phyloP scores from a whole-genome alignment of 108 stramenopile genomes.

The Nitzschia palea region DNA sequence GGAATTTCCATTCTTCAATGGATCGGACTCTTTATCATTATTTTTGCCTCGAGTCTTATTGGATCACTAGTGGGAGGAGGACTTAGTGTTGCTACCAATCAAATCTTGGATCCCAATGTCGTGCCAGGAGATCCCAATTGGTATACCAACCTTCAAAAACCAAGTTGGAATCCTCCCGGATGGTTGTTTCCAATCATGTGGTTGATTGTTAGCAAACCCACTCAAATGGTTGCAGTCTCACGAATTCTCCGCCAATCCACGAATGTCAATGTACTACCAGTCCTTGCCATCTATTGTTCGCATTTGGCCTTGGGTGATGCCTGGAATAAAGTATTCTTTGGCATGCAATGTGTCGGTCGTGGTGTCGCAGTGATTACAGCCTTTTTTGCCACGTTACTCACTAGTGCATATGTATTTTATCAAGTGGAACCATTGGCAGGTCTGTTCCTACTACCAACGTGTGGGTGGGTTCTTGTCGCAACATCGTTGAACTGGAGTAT shows the following conservation, averaged over 20 bases:
- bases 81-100: constrained; percentile 49
- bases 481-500: constrained; percentile 64
- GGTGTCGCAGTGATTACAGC: constrained; percentile 55
- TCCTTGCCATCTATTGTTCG: constrained; percentile 44
- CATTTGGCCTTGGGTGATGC: constrained; percentile 67
- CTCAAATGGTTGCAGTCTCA: constrained; percentile 57
- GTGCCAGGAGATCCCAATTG: constrained; percentile 53
- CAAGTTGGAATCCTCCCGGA: constrained; percentile 70
- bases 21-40: constrained; percentile 21
- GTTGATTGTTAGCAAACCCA: constrained; percentile 71
- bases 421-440: constrained; percentile 51
- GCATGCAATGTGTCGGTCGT: constrained; percentile 49
- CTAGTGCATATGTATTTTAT: constrained; percentile 50
- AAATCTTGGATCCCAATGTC: constrained; percentile 44
- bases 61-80: constrained; percentile 45
- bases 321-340: constrained; percentile 82
- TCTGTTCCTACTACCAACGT: constrained; percentile 60
- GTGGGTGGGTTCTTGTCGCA: constrained; percentile 68
- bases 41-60: constrained; percentile 43
- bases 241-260: constrained; percentile 9
- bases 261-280: too few relatives aligned
- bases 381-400: constrained; percentile 49
- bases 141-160: constrained; percentile 56
- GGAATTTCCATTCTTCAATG: constrained; percentile 12
- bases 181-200: constrained; percentile 80